Evolutionary conservation across 2,329 filamentous ascomycete species (phyloP), one percentile per base, ranked within the genome.

Genomic region (Pyrenochaeta sp.): DNA sequence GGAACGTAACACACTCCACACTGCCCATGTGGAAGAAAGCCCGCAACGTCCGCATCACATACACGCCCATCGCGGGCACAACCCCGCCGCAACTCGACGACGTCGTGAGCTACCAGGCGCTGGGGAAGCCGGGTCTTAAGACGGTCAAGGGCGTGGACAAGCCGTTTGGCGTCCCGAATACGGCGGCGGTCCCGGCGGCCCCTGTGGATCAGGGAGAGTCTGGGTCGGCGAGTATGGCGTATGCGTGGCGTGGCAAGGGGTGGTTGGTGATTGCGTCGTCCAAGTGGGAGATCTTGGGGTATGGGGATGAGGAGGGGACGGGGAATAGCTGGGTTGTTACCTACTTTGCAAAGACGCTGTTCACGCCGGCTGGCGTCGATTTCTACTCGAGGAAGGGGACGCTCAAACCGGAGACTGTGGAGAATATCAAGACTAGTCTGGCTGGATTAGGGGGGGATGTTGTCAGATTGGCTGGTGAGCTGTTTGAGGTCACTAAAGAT

Each of bases 271-370:
- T 93, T 55, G 87, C 88, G 18, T 81, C 77, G 11, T 86, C 82
- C 31, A 85, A 90, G 63, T 96, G 90, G 90, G 89, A 96, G 77
- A 74, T 94, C 2, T 71, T 95, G 13, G 89, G 87, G 3, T 92
- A 83, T 78, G 89, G 89, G 4, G 81, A 86, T 63, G 72, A 74
- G 15, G 66, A 72, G 10, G 75, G 72, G 1, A 58, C 53, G 6
- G 72, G 71, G 69, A 78, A 80, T 57, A 57, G 73, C 22, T 96
- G 89, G 88, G 84, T 82, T 1, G 88, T 96, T 10, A 95, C 89
- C 4, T 93, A 87, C 79, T 96, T 96, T 69, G 85, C 86, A 51
- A 86, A 88, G 62, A 95, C 89, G 17, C 57, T 92, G 30, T 95
- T 96, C 58, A 94, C 90, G 6, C 87, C 87, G 51, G 88, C 90